These are phyloP conservation scores for Pyronema domesticum DNA, from an alignment of 495 filamentous ascomycete genomes.

Conservation along the genomic window DNA sequence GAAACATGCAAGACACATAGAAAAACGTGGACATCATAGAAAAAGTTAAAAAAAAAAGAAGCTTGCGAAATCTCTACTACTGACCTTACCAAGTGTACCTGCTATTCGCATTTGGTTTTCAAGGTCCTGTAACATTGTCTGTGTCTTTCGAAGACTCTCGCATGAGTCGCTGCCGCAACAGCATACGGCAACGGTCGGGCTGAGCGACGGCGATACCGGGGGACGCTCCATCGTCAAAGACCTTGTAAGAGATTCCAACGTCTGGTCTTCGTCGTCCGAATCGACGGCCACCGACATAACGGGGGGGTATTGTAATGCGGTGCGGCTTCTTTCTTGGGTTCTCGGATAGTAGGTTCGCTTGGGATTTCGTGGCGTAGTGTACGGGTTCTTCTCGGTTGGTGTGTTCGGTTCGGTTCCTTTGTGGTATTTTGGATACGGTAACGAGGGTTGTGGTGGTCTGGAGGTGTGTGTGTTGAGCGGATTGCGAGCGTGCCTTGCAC, in stretches of 20 bases:
- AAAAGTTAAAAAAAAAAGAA: neutral
- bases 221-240: constrained; percentile 11
- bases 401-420: too few species aligned
- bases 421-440: too few species aligned
- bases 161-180: constrained; percentile 76
- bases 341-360: too few species aligned
- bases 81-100: constrained; percentile 72
- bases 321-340: neutral
- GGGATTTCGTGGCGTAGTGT: too few species aligned
- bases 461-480: too few species aligned
- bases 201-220: constrained; percentile 5
- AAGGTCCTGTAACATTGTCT: constrained; percentile 55
- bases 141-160: constrained; percentile 59
- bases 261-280: constrained; percentile 14
- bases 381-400: too few species aligned
- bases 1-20: neutral
- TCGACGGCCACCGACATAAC: constrained; percentile 3
- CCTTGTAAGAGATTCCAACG: constrained; percentile 14
- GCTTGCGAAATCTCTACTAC: neutral
- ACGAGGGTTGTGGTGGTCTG: too few species aligned
- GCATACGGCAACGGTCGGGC: constrained; percentile 30
- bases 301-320: too few species aligned
- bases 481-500: too few species aligned
- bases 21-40: neutral
- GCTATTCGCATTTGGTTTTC: constrained; percentile 76